Percentiles rank a stretch among this genome's conserved stretches.
These are phyloP conservation scores for Globisporangium perplexum DNA, from an alignment of 352 stramenopile genomes.

Conservation along the genomic window DNA sequence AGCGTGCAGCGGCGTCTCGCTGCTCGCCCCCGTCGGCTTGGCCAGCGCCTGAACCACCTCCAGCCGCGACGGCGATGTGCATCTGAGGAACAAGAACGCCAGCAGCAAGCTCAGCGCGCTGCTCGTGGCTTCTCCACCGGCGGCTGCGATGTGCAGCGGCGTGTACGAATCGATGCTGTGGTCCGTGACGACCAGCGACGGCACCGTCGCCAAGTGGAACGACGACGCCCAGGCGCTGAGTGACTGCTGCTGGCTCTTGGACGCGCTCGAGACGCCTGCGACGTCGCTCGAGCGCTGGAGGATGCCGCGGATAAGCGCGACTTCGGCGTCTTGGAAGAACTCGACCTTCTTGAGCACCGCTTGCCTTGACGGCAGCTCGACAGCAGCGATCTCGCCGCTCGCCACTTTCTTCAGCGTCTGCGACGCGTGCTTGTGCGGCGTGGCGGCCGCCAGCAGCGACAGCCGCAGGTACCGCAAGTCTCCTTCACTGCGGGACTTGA, in stretches of 20 bases:
- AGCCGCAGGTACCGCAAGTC: constrained; percentile 27
- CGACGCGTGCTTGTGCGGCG: not conserved
- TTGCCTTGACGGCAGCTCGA: not conserved
- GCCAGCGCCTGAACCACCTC: constrained; percentile 17
- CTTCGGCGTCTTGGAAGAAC: constrained; percentile 9
- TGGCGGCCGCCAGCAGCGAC: constrained; percentile 1
- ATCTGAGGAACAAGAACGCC: constrained; percentile 24
- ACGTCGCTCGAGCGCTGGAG: constrained; percentile 6
- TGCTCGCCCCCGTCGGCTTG: constrained; percentile 13
- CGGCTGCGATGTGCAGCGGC: constrained; percentile 36
- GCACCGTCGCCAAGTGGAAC: constrained; percentile 28
- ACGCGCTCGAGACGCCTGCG: not conserved
- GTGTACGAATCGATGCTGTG: constrained; percentile 26
- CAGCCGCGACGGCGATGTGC: constrained; percentile 5
- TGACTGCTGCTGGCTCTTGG: constrained; percentile 2
- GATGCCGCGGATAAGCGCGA: constrained; percentile 7
- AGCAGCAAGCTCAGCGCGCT: constrained; percentile 34
- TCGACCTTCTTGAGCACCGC: not conserved
- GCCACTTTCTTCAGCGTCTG: constrained; percentile 1
- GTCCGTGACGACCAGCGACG: constrained; percentile 27
- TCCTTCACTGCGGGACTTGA: constrained; percentile 46
- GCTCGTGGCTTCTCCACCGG: constrained; percentile 28
- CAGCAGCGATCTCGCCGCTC: constrained; percentile 2
- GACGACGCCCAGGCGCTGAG: not conserved
- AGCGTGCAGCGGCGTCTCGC: constrained; percentile 38